A percentile compares a stretch with the other conserved stretches of the same genome.
phyloP scores from a whole-genome alignment of 805 yeast species.

The Pichia californica region DNA sequence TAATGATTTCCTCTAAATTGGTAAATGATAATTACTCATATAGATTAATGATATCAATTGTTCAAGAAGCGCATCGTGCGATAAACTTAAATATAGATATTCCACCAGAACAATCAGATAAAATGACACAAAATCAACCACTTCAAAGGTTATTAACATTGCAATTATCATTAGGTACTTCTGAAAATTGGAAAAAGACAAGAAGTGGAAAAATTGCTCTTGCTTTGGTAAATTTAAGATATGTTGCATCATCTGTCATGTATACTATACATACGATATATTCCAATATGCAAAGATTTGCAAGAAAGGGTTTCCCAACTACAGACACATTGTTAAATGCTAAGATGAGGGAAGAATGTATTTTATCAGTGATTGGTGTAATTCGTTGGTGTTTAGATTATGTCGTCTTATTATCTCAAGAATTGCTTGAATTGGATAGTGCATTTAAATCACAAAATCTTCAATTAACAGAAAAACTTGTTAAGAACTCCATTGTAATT shows the following conservation, averaged over 20 bases:
- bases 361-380: conserved; percentile 64
- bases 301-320: conserved; percentile 45
- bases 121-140: conserved; percentile 68
- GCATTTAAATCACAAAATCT: conserved; percentile 22
- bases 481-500: conserved; percentile 36
- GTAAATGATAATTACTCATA: conserved; percentile 22
- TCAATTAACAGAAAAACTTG: conserved; percentile 16
- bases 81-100: conserved; percentile 66
- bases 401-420: conserved; percentile 66
- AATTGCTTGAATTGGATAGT: conserved; percentile 44
- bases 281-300: conserved; percentile 55
- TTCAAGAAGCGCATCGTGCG: conserved; percentile 69
- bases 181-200: conserved; percentile 32
- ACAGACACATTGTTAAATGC: conserved; percentile 39
- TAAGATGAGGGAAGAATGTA: conserved; percentile 51
- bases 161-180: conserved; percentile 59
- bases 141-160: conserved; percentile 65
- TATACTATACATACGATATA: conserved; percentile 52
- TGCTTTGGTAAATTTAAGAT: conserved; percentile 59
- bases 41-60: conserved; percentile 35
- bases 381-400: conserved; percentile 84
- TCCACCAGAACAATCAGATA: conserved; percentile 69
- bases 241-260: conserved; percentile 66
- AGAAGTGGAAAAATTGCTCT: conserved; percentile 47
- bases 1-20: conserved; percentile 25